Evolutionary conservation across 169 alveolate genomes (phyloP).

Genomic region (Cryptosporidium tyzzeri): DNA sequence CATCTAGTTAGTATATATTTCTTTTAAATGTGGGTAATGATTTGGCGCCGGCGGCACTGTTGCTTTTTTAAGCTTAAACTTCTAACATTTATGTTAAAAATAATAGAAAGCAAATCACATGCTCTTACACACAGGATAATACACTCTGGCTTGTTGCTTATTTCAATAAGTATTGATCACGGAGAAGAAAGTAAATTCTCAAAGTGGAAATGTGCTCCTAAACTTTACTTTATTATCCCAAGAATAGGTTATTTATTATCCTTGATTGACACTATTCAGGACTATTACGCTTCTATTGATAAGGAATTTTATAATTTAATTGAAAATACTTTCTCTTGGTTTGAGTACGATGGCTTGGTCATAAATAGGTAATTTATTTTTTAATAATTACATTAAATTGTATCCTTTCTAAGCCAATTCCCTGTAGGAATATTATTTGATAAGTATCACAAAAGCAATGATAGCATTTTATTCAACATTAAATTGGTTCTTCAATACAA

Average conservation of each 20-base stretch:
- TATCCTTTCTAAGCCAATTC: slow-evolving; percentile 8
- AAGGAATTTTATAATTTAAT: slow-evolving; percentile 10
- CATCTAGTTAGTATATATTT: slow-evolving; percentile 59
- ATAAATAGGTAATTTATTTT: slow-evolving; percentile 51
- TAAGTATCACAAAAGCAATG: neutral
- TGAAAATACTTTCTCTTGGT: slow-evolving; percentile 25
- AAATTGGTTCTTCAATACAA: slow-evolving; percentile 8
- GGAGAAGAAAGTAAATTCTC: slow-evolving; percentile 4
- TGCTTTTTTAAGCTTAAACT: neutral
- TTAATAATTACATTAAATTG: neutral
- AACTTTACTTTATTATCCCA: slow-evolving; percentile 25
- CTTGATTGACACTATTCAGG: slow-evolving; percentile 16
- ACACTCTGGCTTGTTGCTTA: slow-evolving; percentile 50
- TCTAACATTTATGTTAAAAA: neutral
- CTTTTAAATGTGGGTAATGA: slow-evolving; percentile 56
- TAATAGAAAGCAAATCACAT: neutral
- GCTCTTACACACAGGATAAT: slow-evolving; percentile 22
- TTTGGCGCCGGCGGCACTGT: slow-evolving; percentile 56
- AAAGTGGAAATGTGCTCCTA: slow-evolving; percentile 7
- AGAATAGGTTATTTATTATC: slow-evolving; percentile 50
- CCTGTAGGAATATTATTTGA: slow-evolving; percentile 62
- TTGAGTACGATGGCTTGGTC: slow-evolving; percentile 14
- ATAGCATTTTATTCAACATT: neutral
- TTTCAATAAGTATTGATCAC: slow-evolving; percentile 30
- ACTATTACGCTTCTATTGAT: slow-evolving; percentile 50